phyloP scores from a whole-genome alignment of 192 early-diverging fungal genomes.

The Mortierella claussenii region DNA sequence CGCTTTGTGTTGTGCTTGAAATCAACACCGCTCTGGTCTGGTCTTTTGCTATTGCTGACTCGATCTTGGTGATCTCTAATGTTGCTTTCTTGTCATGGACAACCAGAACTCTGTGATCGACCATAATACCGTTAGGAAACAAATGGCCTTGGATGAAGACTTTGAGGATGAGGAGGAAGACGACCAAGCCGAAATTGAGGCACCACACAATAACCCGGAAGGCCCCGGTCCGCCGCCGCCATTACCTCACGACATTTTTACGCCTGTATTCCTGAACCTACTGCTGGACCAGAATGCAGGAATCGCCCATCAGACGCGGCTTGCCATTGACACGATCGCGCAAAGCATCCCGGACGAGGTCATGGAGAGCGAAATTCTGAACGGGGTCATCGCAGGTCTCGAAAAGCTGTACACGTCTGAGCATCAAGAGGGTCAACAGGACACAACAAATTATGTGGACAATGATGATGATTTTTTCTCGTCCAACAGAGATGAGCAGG shows the following conservation, averaged over 20 bases:
- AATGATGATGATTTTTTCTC: neutral
- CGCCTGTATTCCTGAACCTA: constrained; percentile 57
- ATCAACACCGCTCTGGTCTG: neutral
- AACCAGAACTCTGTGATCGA: constrained; percentile 30
- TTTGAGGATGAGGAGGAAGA: constrained; percentile 1
- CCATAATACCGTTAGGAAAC: constrained; percentile 5
- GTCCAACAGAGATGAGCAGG: constrained; percentile 26
- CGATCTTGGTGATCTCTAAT: too few relatives aligned
- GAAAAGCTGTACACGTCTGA: constrained; percentile 41
- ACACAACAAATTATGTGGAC: constrained; percentile 17
- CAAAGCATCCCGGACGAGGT: constrained; percentile 54
- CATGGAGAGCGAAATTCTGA: constrained; percentile 60
- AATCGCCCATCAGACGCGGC: constrained; percentile 59
- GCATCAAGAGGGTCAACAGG: constrained; percentile 13
- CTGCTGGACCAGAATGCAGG: constrained; percentile 66
- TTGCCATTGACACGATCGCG: constrained; percentile 57
- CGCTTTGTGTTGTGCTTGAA: neutral
- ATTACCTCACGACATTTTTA: constrained; percentile 54
- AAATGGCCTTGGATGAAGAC: constrained; percentile 3
- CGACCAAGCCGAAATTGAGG: constrained; percentile 1
- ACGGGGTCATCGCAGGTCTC: constrained; percentile 63
- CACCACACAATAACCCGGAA: neutral
- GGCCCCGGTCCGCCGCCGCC: constrained; percentile 21
- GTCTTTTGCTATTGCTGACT: neutral
- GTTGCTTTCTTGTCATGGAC: neutral